Conservation (phyloP, 441 rosid species). For the Isatis lusitanica region DNA sequence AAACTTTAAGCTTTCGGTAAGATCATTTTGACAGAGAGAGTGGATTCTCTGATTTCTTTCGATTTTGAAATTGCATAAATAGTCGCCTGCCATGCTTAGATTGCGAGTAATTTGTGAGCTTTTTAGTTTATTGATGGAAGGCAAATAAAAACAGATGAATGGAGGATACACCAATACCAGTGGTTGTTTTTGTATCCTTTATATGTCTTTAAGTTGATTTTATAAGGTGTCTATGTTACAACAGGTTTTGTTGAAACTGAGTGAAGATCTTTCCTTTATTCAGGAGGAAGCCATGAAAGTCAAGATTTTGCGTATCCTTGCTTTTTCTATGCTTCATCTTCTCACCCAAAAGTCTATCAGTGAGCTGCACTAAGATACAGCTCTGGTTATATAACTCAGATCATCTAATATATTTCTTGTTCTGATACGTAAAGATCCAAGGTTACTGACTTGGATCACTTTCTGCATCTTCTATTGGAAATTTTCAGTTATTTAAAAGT, state of each 20-base stretch:
- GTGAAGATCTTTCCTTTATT: constrained; percentile 23
- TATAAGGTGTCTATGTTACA: too few relatives aligned
- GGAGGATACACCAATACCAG: too few relatives aligned
- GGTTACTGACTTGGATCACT: neutral
- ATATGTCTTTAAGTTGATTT: too few relatives aligned
- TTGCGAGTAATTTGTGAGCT: too few relatives aligned
- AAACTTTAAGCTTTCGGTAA: neutral
- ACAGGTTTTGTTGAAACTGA: neutral
- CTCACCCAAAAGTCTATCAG: neutral
- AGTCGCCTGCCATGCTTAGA: too few relatives aligned
- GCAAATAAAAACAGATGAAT: too few relatives aligned
- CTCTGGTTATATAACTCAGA: too few relatives aligned
- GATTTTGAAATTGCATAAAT: too few relatives aligned
- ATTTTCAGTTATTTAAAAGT: neutral
- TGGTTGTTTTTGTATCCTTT: too few relatives aligned
- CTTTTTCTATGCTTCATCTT: constrained; percentile 8
- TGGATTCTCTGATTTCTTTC: neutral
- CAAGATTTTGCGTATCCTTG: constrained; percentile 83
- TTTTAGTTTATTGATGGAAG: too few relatives aligned
- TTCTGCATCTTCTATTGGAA: neutral
- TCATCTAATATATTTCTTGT: neutral
- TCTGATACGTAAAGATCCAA: neutral
- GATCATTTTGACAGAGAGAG: neutral
- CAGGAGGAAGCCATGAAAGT: constrained; percentile 67
- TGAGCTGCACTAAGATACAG: neutral